Conservation (phyloP, 331 rosid genomes). For the Saraca asoca region DNA sequence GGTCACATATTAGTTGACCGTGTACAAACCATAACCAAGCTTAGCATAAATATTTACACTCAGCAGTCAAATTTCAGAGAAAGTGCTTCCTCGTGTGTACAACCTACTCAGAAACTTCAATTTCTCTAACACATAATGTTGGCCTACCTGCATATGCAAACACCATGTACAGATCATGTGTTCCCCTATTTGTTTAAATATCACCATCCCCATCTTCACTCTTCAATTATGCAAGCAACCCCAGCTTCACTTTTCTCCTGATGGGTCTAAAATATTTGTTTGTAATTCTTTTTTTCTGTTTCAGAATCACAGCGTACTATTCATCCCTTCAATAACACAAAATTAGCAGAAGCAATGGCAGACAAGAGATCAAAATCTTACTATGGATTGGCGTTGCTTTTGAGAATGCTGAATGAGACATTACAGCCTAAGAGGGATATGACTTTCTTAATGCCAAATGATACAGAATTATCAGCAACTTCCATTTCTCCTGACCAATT, state of each 20-base stretch:
- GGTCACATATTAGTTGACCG: too few relatives aligned
- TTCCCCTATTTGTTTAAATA: slow-evolving; percentile 33
- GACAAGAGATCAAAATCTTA: slow-evolving; percentile 54
- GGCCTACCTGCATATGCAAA: slow-evolving; percentile 31
- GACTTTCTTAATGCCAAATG: slow-evolving; percentile 57
- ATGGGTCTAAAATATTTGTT: slow-evolving; percentile 38
- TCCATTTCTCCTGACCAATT: slow-evolving; percentile 38
- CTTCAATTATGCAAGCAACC: neutral
- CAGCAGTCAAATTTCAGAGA: slow-evolving; percentile 17
- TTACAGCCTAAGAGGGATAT: slow-evolving; percentile 38
- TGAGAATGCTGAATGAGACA: slow-evolving; percentile 56
- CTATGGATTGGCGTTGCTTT: slow-evolving; percentile 58
- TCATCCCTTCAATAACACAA: slow-evolving; percentile 43
- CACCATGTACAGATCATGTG: slow-evolving; percentile 11
- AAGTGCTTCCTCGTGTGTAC: slow-evolving; percentile 40
- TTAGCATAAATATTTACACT: slow-evolving; percentile 18
- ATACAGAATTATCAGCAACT: slow-evolving; percentile 42
- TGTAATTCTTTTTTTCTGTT: slow-evolving; percentile 36
- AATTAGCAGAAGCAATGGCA: slow-evolving; percentile 41
- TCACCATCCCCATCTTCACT: slow-evolving; percentile 20
- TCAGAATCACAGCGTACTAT: slow-evolving; percentile 22
- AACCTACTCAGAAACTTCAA: slow-evolving; percentile 38
- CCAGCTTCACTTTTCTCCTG: neutral
- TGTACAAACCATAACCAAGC: neutral
- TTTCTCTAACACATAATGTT: slow-evolving; percentile 29